phyloP scores from a whole-genome alignment of 495 filamentous ascomycete genomes.

The Penicillium subrubescens region DNA sequence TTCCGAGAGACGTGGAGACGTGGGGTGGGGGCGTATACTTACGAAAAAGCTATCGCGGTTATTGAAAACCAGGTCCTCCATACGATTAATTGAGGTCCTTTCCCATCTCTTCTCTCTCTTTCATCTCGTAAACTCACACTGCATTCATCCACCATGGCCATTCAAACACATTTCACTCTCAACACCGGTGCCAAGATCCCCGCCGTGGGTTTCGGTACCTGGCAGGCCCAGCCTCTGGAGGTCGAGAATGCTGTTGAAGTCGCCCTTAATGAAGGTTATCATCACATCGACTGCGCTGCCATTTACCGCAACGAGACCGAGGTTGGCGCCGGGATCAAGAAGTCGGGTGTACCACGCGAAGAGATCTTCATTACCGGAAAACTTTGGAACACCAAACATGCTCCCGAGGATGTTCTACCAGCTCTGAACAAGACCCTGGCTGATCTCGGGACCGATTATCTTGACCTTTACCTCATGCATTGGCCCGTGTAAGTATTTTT shows the following conservation, averaged over 20 bases:
- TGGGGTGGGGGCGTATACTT: neutral
- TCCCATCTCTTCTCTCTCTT: neutral
- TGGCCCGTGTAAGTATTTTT: constrained; percentile 22
- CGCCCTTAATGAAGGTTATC: constrained; percentile 62
- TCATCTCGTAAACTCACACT: neutral
- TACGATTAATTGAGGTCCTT: neutral
- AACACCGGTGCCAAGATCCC: constrained; percentile 48
- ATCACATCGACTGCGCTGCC: constrained; percentile 71
- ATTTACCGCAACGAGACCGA: constrained; percentile 71
- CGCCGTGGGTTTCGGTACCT: constrained; percentile 38
- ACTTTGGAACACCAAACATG: constrained; percentile 49
- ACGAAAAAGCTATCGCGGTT: neutral
- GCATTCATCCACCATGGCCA: neutral
- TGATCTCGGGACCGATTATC: constrained; percentile 64
- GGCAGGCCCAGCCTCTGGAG: constrained; percentile 38
- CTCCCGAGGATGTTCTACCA: constrained; percentile 9
- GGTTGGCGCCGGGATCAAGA: constrained; percentile 62
- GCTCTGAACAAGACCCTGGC: constrained; percentile 53
- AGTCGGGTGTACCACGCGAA: constrained; percentile 58
- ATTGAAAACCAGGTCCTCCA: neutral
- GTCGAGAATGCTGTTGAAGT: constrained; percentile 40
- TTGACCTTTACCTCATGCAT: constrained; percentile 73
- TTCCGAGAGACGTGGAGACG: neutral
- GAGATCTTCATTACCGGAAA: constrained; percentile 78
- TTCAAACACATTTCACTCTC: constrained; percentile 13